Base-by-base conservation (phyloP, 495 filamentous ascomycete genomes). In the Parathielavia hyrcaniae region DNA sequence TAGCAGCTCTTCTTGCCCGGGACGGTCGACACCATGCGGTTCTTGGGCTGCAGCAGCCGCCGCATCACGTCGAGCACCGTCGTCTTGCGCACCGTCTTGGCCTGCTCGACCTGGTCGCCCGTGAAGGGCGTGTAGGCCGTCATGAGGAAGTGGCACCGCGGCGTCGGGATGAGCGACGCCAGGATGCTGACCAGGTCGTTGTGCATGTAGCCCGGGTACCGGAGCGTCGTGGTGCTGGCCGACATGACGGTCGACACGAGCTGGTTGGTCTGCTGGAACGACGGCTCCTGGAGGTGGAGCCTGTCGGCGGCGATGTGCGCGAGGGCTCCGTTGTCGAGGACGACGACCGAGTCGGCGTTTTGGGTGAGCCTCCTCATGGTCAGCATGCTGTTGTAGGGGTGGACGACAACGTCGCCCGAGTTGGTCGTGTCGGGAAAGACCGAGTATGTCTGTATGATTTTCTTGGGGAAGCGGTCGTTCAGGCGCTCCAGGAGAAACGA, bases 181-280 rank as follows among this genome's bases (percentile, higher is more conserved):
- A 97, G 84, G 67, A 98, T 97, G 66, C 91, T 90, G 61, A 95
- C 92, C 9, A 98, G 86, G 67, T 98, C 93, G 69, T 98, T 98
- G 75, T 98, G 93, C 95, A 98, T 97, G 68, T 98, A 98, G 26
- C 95, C 93, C 1, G 93, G 93, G 70, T 98, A 97, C 58, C 93
- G 83, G 35, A 98, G 85, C 9, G 93, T 96, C 7, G 91, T 96
- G 1, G 93, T 98, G 65, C 89, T 92, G 11, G 95, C 93, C 23
- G 91, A 97, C 93, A 98, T 98, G 62, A 98, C 95, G 2, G 95
- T 98, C 30, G 92, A 95, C 11, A 95, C 92, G 26, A 98, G 79
- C 69, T 97, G 95, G 70, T 98, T 98, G 12, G 95, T 97, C 69
- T 98, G 93, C 54, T 92, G 86, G 70, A 96, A 96, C 0, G 92